Percentiles rank a stretch among this genome's conserved stretches.
Evolutionary conservation across 73 alveolate genomes (phyloP).

Genomic region (Symbiodinium pilosum): DNA sequence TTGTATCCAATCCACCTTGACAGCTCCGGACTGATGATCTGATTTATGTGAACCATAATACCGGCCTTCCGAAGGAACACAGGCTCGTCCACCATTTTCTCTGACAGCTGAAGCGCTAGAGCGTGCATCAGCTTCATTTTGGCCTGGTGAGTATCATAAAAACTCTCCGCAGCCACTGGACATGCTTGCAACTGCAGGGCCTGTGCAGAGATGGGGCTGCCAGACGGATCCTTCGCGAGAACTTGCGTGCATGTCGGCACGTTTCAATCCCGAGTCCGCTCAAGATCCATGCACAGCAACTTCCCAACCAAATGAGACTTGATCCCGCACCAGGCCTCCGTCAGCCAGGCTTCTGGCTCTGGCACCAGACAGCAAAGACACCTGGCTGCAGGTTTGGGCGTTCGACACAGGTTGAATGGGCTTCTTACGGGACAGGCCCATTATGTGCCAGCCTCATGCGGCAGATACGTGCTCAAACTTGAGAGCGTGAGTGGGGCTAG

Average conservation of each 20-base stretch:
- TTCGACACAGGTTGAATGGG: too few relatives aligned
- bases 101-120: conserved; percentile 31
- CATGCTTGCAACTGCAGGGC: neutral
- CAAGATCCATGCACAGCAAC: too few relatives aligned
- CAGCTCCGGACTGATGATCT: neutral
- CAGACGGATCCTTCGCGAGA: neutral
- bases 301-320: neutral
- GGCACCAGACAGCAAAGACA: conserved; percentile 39
- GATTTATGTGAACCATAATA: neutral
- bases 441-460: too few relatives aligned
- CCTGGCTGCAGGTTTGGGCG: conserved; percentile 67
- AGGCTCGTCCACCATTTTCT: conserved; percentile 37
- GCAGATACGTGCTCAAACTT: too few relatives aligned
- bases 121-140: conserved; percentile 79
- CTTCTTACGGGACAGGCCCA: too few relatives aligned
- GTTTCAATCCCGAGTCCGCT: too few relatives aligned
- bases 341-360: conserved; percentile 70
- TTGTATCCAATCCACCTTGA: conserved; percentile 69
- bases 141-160: conserved; percentile 6
- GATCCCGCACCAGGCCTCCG: conserved; percentile 21
- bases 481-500: too few relatives aligned
- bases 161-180: neutral
- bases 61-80: conserved; percentile 66
- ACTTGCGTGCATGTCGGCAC: too few relatives aligned
- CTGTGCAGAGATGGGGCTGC: neutral